Conservation (phyloP, 2,329 filamentous ascomycete species). For the Nemania abortiva region DNA sequence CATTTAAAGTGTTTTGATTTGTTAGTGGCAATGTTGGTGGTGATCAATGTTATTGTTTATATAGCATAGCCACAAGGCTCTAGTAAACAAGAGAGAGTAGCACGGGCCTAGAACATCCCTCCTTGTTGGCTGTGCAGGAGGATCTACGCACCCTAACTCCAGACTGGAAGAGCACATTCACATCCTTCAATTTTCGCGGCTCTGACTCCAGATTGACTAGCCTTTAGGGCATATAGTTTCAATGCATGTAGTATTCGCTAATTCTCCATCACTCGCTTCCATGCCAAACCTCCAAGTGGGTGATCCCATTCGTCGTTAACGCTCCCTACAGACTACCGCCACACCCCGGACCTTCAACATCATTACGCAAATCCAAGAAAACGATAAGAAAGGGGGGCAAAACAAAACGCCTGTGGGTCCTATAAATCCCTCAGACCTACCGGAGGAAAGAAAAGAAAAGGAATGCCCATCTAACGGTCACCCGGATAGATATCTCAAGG, state of each 20-base stretch:
- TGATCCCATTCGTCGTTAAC: neutral
- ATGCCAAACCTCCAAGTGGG: neutral
- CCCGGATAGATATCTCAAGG: neutral
- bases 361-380: neutral
- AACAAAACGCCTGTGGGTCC: neutral
- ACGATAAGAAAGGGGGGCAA: neutral
- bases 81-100: no score
- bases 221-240: neutral
- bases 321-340: neutral
- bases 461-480: neutral
- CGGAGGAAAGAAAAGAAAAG: neutral
- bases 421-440: neutral
- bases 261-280: neutral
- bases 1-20: no score
- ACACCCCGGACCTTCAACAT: neutral
- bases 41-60: no score
- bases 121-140: no score
- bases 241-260: neutral
- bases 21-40: no score
- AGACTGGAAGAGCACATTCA: no score
- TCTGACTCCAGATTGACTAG: no score
- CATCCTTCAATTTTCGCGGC: no score
- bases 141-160: no score
- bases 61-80: no score
- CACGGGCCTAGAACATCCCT: no score